Evolutionary conservation across 805 yeast species (phyloP), one percentile per base, ranked within the genome.

Genomic region (Kuraishia piskuri): DNA sequence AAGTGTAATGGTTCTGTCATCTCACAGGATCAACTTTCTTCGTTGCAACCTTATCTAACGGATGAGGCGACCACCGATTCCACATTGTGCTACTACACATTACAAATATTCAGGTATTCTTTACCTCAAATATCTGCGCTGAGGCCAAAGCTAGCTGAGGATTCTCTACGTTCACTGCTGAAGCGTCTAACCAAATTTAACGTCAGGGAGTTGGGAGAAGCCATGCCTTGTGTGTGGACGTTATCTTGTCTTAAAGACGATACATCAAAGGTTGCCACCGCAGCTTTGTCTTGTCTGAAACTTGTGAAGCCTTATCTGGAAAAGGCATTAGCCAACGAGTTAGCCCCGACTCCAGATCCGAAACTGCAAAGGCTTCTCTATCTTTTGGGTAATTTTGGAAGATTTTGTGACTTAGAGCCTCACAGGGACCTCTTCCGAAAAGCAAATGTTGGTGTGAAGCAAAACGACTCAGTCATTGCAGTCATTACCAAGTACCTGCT

Each of bases 371-470:
- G 88, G 55, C 64, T 89, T 5, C 62, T 90, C 1, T 79, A 78
- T 59, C 67, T 90, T 22, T 63, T 88, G 3, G 91, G 96, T 0
- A 77, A 79, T 47, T 81, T 90, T 68, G 95, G 91, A 0, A 74
- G 84, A 49, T 78, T 76, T 57, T 87, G 94, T 58, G 68, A 79
- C n/a, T 75, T 88, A 53, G 86, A 82, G 53, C 64, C 63, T 4
- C 67, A 72, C 50, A 62, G 76, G 17, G 65, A 63, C 0, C 51
- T 72, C 1, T 80, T 83, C 57, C 36, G 66, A 14, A 64, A 63
- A 8, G 61, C 77, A 22, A 63, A 63, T 2, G 49, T 80, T 14
- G 77, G 77, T 0, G 59, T 80, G 57, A 75, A 72, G 49, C 71
- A 69, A 0, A 75, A 71, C 7, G 92, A 84, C 57, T 72, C 85